phyloP scores from a whole-genome alignment of 179 eudicot genomes.

The Beta macrorhiza region DNA sequence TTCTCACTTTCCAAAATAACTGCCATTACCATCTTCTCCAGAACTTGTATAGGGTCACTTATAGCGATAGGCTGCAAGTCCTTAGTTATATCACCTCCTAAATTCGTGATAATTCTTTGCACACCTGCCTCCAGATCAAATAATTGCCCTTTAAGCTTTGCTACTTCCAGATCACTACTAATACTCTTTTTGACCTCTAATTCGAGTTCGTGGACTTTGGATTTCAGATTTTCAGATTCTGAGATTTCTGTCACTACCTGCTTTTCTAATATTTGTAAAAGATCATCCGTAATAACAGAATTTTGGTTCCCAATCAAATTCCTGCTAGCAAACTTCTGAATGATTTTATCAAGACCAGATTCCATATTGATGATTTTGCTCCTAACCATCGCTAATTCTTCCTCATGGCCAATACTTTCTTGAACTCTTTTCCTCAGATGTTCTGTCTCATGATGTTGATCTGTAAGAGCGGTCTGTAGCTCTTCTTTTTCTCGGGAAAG shows the following conservation, averaged over 20 bases:
- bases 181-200: conserved; percentile 46
- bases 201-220: conserved; percentile 53
- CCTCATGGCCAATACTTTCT: conserved; percentile 35
- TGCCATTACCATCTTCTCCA: conserved; percentile 61
- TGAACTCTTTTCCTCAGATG: conserved; percentile 51
- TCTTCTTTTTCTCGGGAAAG: conserved; percentile 61
- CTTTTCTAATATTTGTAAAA: conserved; percentile 48
- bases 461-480: conserved; percentile 51
- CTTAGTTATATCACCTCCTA: conserved; percentile 49
- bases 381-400: conserved; percentile 41
- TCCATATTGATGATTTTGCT: conserved; percentile 45
- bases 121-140: conserved; percentile 53
- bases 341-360: conserved; percentile 48
- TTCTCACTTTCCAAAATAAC: conserved; percentile 53
- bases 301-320: conserved; percentile 39
- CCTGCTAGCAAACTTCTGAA: conserved; percentile 48
- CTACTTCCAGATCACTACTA: conserved; percentile 40
- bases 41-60: conserved; percentile 45
- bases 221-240: conserved; percentile 61
- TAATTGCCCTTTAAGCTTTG: conserved; percentile 47
- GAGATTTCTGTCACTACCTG: conserved; percentile 38
- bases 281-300: conserved; percentile 36
- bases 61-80: conserved; percentile 41
- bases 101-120: conserved; percentile 50
- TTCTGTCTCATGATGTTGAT: conserved; percentile 56